These are phyloP conservation scores for Epichloe aotearoae DNA, from an alignment of 2,329 filamentous ascomycete genomes.

Conservation along the genomic window DNA sequence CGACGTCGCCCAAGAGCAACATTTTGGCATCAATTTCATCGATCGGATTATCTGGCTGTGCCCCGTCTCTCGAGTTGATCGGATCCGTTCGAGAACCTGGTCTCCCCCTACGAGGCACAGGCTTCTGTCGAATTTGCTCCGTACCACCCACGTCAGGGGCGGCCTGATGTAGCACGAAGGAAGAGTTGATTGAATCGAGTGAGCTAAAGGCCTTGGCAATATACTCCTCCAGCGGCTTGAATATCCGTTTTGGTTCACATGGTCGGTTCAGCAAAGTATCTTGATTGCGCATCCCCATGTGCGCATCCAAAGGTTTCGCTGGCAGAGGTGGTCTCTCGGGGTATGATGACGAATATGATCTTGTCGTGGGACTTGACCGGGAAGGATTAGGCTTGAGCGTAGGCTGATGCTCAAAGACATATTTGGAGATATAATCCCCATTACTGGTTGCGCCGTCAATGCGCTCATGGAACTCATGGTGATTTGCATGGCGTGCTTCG, in stretches of 20 bases:
- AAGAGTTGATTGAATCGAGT: slow-evolving; percentile 60
- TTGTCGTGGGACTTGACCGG: slow-evolving; percentile 10
- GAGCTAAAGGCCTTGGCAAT: slow-evolving; percentile 55
- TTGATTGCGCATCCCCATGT: slow-evolving; percentile 9
- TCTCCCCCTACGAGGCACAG: slow-evolving; percentile 8
- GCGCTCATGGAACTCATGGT: not conserved
- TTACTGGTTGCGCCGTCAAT: not conserved
- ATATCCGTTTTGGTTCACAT: slow-evolving; percentile 45
- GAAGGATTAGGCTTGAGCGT: slow-evolving; percentile 21
- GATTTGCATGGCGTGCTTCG: not conserved
- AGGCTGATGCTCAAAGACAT: slow-evolving; percentile 25
- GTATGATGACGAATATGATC: slow-evolving; percentile 34
- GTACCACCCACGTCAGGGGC: slow-evolving; percentile 11
- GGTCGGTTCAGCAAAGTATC: slow-evolving; percentile 2
- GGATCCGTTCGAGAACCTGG: not conserved
- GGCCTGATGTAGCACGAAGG: slow-evolving; percentile 47
- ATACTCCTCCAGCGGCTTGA: slow-evolving; percentile 67
- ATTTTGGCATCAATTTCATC: slow-evolving; percentile 60
- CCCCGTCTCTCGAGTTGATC: slow-evolving; percentile 6
- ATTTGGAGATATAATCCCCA: slow-evolving; percentile 7
- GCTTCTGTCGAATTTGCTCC: slow-evolving; percentile 17
- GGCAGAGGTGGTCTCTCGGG: slow-evolving; percentile 23
- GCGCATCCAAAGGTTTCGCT: slow-evolving; percentile 7
- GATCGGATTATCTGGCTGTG: slow-evolving; percentile 10
- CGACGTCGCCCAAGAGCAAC: slow-evolving; percentile 59